Evolutionary conservation across 768 basidiomycete genomes (phyloP).

Genomic region (Jaapia argillacea): DNA sequence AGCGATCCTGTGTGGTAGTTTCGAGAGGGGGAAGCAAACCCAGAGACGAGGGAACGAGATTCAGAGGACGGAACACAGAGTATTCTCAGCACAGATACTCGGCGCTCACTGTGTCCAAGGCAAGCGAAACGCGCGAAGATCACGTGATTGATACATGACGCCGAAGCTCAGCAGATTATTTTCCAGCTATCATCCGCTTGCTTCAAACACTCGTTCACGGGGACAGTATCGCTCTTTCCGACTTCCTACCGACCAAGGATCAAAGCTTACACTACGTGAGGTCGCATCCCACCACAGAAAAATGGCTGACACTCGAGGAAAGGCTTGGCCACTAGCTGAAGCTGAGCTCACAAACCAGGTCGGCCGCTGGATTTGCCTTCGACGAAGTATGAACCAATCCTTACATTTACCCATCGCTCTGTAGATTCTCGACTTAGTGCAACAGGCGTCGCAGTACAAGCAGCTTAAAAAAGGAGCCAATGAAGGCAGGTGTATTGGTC

Average conservation of each 20-base stretch:
- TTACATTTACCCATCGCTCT: background rate
- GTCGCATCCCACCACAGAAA: constrained; percentile 36
- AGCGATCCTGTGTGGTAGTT: too few species aligned
- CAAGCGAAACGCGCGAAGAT: too few species aligned
- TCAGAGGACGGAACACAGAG: too few species aligned
- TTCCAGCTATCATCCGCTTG: too few species aligned
- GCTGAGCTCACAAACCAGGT: constrained; percentile 87
- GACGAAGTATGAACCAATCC: background rate
- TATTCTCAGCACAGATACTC: too few species aligned
- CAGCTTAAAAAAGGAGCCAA: constrained; percentile 99
- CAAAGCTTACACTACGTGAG: constrained; percentile 69
- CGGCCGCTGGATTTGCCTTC: constrained; percentile 15
- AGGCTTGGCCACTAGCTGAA: constrained; percentile 85
- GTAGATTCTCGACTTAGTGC: constrained; percentile 91
- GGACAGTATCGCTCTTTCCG: too few species aligned
- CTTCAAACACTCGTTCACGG: too few species aligned
- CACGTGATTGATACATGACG: too few species aligned
- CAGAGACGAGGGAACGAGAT: too few species aligned
- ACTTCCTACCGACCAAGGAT: constrained; percentile 68
- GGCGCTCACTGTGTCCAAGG: too few species aligned
- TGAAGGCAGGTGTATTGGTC: constrained; percentile 54
- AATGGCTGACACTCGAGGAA: constrained; percentile 63
- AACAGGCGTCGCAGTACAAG: constrained; percentile 95
- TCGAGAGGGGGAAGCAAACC: too few species aligned
- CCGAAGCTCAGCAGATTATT: too few species aligned